A percentile compares a stretch with the other conserved stretches of the same genome.
Evolutionary conservation across 768 basidiomycete genomes (phyloP).

Genomic region (Leucosporidium creatinivorum): DNA sequence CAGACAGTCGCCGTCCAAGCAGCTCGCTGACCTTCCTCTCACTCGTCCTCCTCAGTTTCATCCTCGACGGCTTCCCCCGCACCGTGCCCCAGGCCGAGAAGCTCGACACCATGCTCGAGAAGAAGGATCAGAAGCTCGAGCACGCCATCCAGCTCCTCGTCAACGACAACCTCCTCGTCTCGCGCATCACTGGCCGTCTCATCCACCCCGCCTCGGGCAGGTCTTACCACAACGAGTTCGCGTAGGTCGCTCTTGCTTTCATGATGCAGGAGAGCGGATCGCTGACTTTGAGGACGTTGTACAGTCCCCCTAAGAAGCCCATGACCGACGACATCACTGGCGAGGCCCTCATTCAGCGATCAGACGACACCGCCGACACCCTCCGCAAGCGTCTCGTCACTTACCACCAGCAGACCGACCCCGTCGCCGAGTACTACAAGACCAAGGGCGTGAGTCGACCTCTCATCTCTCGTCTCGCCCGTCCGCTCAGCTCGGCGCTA

Average conservation of each 20-base stretch:
- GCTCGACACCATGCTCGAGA: constrained; percentile 79
- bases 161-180: constrained; percentile 89
- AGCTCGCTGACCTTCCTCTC: not conserved
- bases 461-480: not conserved
- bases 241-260: constrained; percentile 46
- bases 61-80: constrained; percentile 98
- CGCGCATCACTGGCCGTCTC: constrained; percentile 91
- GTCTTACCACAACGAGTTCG: constrained; percentile 90
- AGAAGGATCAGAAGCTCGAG: constrained; percentile 78
- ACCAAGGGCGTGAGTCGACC: constrained; percentile 54
- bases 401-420: constrained; percentile 91
- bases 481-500: not conserved
- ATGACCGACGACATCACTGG: constrained; percentile 89
- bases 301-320: constrained; percentile 93
- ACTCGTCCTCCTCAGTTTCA: constrained; percentile 57
- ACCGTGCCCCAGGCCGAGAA: constrained; percentile 95
- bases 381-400: constrained; percentile 76
- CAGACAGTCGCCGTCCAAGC: not conserved
- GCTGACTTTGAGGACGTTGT: not conserved
- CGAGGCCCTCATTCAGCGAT: constrained; percentile 91
- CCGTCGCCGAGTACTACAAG: constrained; percentile 95
- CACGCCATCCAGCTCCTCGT: constrained; percentile 87
- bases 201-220: constrained; percentile 84
- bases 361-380: constrained; percentile 95
- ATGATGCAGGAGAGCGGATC: no score